Percentiles rank a stretch among this genome's conserved stretches.
phyloP scores from a whole-genome alignment of 2,329 filamentous ascomycete species.

The Colletotrichum sp. region DNA sequence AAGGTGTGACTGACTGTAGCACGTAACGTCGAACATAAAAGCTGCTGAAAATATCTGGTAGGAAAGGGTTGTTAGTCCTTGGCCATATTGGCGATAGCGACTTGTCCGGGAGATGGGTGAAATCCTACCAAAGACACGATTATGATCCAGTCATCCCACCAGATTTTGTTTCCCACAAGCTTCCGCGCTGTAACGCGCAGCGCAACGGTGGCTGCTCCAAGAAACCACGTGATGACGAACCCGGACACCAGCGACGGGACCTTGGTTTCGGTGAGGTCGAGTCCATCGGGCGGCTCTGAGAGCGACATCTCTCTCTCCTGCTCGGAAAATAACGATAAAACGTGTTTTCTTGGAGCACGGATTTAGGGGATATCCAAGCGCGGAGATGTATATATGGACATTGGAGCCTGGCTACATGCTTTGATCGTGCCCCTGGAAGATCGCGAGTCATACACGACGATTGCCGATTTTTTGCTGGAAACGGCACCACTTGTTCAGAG shows the following conservation, averaged over 20 bases:
- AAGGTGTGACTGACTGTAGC: conserved; percentile 21
- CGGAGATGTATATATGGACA: neutral
- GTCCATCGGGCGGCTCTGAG: neutral
- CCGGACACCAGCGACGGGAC: conserved; percentile 21
- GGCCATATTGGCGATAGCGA: neutral
- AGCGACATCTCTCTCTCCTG: neutral
- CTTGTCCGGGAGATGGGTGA: neutral
- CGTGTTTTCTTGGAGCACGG: neutral
- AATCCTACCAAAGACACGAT: conserved; percentile 25
- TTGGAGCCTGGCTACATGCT: neutral
- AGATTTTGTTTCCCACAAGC: conserved; percentile 22
- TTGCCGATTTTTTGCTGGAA: neutral
- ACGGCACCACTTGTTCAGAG: neutral
- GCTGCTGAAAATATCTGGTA: conserved; percentile 13
- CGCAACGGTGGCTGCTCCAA: conserved; percentile 21
- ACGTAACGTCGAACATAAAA: conserved; percentile 20
- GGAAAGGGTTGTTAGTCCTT: neutral
- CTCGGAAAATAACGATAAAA: neutral
- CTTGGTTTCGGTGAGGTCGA: conserved; percentile 25
- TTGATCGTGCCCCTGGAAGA: neutral
- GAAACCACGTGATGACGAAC: conserved; percentile 17
- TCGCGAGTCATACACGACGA: neutral
- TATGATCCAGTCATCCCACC: conserved; percentile 31
- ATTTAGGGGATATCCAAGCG: neutral
- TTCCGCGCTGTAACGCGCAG: conserved; percentile 25